Evolutionary conservation across 805 yeast genomes (phyloP), one percentile per base, ranked within the genome.

Genomic region (Ogataea pignaliae): DNA sequence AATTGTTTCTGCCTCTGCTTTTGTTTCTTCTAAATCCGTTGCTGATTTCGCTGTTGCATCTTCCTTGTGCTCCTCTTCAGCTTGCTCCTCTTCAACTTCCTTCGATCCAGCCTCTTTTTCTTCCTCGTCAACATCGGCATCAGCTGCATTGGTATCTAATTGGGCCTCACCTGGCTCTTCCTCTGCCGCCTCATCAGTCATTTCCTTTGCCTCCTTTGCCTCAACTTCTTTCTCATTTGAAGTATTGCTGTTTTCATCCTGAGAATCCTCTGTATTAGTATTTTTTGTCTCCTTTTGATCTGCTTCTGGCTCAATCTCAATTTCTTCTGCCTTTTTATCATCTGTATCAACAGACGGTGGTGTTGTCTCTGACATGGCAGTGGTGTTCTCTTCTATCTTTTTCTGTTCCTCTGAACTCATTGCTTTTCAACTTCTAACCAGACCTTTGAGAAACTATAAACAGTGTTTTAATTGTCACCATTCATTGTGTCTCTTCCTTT

Each of bases 241-340:
- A 11, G 17, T 31, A 6, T n/a, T n/a, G n/a, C n/a, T n/a, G n/a
- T n/a, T n/a, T n/a, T n/a, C n/a, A n/a, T n/a, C n/a, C n/a, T n/a
- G n/a, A n/a, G n/a, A n/a, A n/a, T 37, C 33, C 15, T 29, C 26
- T 11, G 17, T 18, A 8, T 14, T 3, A 9, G 28, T 26, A 17
- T 21, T 13, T 30, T 21, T 9, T 21, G 28, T 14, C 18, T 10
- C 21, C 28, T 26, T 5, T 36, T 36, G 14, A 28, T 13, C 34
- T 14, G 36, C 38, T 12, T 41, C 40, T 3, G 15, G 36, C 11
- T 38, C 40, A 13, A 32, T 41, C 3, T 36, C 39, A 1, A 34
- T 46, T 9, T 30, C 43, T 8, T 34, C 47, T 18, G 29, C 35
- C 16, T 41, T 44, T 11, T 40, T 31, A 10, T 48, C 46, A 14